phyloP scores from a whole-genome alignment of 2,329 filamentous ascomycete genomes.

The Sclerotinia nivalis region DNA sequence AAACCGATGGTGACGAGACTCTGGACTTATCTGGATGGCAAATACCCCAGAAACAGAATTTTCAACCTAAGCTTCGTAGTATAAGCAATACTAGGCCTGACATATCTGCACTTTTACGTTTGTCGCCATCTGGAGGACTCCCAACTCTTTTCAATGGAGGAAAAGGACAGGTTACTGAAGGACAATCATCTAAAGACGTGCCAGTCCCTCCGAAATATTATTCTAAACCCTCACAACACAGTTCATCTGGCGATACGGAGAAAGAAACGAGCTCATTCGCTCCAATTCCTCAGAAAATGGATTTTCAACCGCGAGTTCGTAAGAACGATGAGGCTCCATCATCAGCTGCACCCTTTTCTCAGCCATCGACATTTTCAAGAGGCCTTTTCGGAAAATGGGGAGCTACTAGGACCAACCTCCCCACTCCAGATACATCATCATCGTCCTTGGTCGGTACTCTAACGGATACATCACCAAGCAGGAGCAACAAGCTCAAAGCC shows the following conservation, averaged over 20 bases:
- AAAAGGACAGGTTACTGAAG: background rate
- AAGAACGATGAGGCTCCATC: slow-evolving; percentile 16
- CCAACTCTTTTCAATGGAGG: slow-evolving; percentile 29
- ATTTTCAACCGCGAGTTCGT: slow-evolving; percentile 36
- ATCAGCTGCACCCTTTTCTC: slow-evolving; percentile 26
- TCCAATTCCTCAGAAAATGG: slow-evolving; percentile 38
- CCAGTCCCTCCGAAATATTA: background rate
- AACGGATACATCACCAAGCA: slow-evolving; percentile 30
- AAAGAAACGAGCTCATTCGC: slow-evolving; percentile 27
- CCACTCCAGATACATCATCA: slow-evolving; percentile 26
- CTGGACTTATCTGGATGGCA: slow-evolving; percentile 35
- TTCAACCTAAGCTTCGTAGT: slow-evolving; percentile 36
- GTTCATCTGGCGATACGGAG: background rate
- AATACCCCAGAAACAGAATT: slow-evolving; percentile 41
- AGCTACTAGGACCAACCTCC: background rate
- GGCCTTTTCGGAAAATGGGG: slow-evolving; percentile 22
- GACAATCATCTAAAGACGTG: background rate
- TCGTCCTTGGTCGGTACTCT: slow-evolving; percentile 27
- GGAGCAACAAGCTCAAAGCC: slow-evolving; percentile 28
- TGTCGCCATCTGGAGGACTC: slow-evolving; percentile 35
- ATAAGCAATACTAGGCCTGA: slow-evolving; percentile 28
- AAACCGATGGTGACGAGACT: slow-evolving; percentile 24
- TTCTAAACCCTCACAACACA: background rate
- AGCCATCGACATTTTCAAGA: slow-evolving; percentile 18
- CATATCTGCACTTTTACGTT: slow-evolving; percentile 36